phyloP scores from a whole-genome alignment of 139 green algal genomes.

The Ostreobium quekettii region DNA sequence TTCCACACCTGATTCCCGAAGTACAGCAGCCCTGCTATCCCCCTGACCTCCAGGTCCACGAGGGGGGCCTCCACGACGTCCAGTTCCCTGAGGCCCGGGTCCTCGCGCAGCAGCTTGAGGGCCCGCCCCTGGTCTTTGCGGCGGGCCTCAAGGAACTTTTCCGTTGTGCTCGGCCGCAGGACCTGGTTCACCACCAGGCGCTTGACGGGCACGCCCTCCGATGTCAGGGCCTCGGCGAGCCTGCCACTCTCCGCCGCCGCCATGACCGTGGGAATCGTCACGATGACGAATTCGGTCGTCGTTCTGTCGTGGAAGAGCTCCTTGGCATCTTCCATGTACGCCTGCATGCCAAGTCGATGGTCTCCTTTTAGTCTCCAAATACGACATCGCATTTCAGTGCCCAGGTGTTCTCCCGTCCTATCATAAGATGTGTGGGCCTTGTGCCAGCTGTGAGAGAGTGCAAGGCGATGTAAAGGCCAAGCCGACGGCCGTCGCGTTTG shows the following conservation, averaged over 20 bases:
- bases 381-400: too few relatives aligned
- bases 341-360: constrained; percentile 30
- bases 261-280: constrained; percentile 97
- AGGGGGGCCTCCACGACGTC: constrained; percentile 76
- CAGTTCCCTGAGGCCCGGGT: constrained; percentile 61
- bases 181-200: constrained; percentile 91
- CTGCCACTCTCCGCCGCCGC: constrained; percentile 76
- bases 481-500: too few relatives aligned
- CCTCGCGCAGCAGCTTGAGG: constrained; percentile 56
- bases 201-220: constrained; percentile 73
- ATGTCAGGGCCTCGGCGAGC: constrained; percentile 56
- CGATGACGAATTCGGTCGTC: constrained; percentile 91
- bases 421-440: too few relatives aligned
- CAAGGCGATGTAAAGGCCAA: too few relatives aligned
- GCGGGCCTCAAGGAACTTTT: constrained; percentile 56
- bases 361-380: too few relatives aligned
- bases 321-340: constrained; percentile 74
- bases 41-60: constrained; percentile 91
- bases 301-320: constrained; percentile 78
- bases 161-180: constrained; percentile 35
- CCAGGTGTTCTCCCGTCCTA: too few relatives aligned
- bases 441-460: too few relatives aligned
- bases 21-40: constrained; percentile 85
- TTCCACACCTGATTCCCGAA: constrained; percentile 87
- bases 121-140: constrained; percentile 77